Base-by-base conservation (phyloP, 768 basidiomycete genomes). In the Krasilnikovozyma curviuscula region DNA sequence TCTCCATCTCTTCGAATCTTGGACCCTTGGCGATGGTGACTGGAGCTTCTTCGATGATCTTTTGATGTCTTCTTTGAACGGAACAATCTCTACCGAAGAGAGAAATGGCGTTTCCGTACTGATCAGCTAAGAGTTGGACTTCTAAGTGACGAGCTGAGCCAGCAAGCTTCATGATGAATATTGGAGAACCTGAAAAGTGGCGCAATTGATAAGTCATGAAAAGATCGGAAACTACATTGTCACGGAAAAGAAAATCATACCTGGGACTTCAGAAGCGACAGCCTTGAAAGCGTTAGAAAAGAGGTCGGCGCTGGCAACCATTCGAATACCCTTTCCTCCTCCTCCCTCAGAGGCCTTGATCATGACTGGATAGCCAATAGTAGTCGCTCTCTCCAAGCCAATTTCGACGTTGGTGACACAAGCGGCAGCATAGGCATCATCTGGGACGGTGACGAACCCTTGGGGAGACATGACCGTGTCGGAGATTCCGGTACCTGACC, bases 141-240 rank as follows among this genome's bases (percentile, higher is more conserved):
- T 98, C 93, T 58, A 98, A 69, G 67, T 98, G 93, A 54, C 93
- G 82, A 38, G 93, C 93, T 57, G 85, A 81, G 10, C 91, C 88
- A 30, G 93, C 93, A 49, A 98, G 80, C 70, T 97, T 97, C 93
- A 98, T 98, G 69, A 98, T 83, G 68, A 98, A 98, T 57, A 98
- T 88, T 43, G 93, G 93, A 1, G 93, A 97, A 35, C 93, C 93
- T 72, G 52, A 10, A 19, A 16, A 30, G 35, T 14, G 32, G 6
- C 31, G 3, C 30, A 10, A 33, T 31, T 50, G 53, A 28, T 49
- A 53, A 46, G 55, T 29, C 42, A 9, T 55, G 31, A 59, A 34
- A 7, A 34, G 31, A 27, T 23, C 29, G 10, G 19, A 25, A 5
- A 25, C 9, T 10, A 10, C 2, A 5, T 28, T 16, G 28, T 9